phyloP scores from a whole-genome alignment of 2,329 filamentous ascomycete species.

The Exophiala spinifera region DNA sequence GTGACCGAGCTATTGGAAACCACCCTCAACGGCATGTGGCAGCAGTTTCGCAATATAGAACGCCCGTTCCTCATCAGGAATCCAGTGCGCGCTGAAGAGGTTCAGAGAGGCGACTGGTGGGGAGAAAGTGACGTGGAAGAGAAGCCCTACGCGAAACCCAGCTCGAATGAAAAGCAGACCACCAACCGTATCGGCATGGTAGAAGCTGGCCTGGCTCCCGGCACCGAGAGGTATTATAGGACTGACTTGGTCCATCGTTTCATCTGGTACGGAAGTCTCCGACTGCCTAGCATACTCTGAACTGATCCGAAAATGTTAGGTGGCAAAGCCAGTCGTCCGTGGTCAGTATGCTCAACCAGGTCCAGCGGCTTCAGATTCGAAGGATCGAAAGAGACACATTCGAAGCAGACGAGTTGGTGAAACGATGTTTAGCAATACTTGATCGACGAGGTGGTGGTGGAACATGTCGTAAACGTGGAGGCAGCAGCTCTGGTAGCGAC shows the following conservation, averaged over 20 bases:
- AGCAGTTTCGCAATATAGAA: constrained; percentile 25
- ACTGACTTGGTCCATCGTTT: constrained; percentile 25
- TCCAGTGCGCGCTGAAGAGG: constrained; percentile 15
- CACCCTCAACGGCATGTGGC: constrained; percentile 23
- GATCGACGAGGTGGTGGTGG: constrained; percentile 10
- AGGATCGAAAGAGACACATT: constrained; percentile 25
- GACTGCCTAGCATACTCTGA: background rate
- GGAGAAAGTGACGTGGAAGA: constrained; percentile 21
- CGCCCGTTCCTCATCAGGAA: constrained; percentile 23
- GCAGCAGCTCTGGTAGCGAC: constrained; percentile 5
- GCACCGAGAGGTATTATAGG: constrained; percentile 22
- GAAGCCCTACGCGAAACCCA: constrained; percentile 9
- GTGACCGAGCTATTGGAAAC: constrained; percentile 13
- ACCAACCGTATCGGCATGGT: constrained; percentile 19
- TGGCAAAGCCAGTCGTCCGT: constrained; percentile 24
- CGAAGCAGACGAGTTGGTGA: constrained; percentile 24
- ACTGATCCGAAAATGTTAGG: background rate
- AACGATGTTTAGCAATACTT: constrained; percentile 12
- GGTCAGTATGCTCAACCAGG: constrained; percentile 16
- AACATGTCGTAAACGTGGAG: constrained; percentile 5
- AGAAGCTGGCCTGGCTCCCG: constrained; percentile 18
- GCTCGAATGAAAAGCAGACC: constrained; percentile 6
- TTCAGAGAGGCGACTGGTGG: constrained; percentile 21
- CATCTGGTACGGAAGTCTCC: constrained; percentile 21
- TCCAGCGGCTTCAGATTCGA: constrained; percentile 27